These are phyloP conservation scores for Candida ipomoeae DNA, from an alignment of 805 yeast species.

Conservation along the genomic window DNA sequence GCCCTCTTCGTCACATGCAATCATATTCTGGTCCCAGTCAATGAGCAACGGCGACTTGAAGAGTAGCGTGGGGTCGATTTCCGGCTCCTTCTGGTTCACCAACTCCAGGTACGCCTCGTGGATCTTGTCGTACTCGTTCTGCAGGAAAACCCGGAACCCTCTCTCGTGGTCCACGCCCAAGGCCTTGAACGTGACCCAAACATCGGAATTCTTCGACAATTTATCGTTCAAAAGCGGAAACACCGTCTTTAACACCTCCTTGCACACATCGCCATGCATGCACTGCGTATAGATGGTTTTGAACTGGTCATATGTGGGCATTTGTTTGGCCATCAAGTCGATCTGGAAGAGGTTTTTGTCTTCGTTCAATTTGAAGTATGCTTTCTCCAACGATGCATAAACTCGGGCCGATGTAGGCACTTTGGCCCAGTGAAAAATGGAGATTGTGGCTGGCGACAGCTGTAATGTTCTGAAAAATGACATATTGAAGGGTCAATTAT, in stretches of 20 bases:
- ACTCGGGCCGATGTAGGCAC: constrained; percentile 31
- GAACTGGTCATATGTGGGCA: constrained; percentile 44
- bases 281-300: constrained; percentile 25
- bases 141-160: constrained; percentile 31
- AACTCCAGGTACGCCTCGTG: constrained; percentile 32
- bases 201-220: constrained; percentile 15
- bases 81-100: constrained; percentile 23
- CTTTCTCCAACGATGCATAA: constrained; percentile 28
- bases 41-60: constrained; percentile 41
- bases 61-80: constrained; percentile 29
- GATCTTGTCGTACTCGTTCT: constrained; percentile 36
- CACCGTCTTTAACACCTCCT: constrained; percentile 25
- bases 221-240: constrained; percentile 37
- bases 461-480: constrained; percentile 42
- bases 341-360: constrained; percentile 30
- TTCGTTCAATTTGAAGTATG: constrained; percentile 27
- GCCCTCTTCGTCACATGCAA: constrained; percentile 36
- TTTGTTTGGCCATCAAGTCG: constrained; percentile 34
- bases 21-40: constrained; percentile 43
- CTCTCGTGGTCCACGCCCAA: constrained; percentile 17
- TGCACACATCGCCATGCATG: constrained; percentile 22
- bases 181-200: constrained; percentile 22
- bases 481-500: constrained; percentile 18
- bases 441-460: constrained; percentile 37
- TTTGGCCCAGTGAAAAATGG: constrained; percentile 38